Percentiles rank a stretch among this genome's conserved stretches.
Conservation (phyloP, 139 green algal genomes). For the Chlorella sp. region DNA sequence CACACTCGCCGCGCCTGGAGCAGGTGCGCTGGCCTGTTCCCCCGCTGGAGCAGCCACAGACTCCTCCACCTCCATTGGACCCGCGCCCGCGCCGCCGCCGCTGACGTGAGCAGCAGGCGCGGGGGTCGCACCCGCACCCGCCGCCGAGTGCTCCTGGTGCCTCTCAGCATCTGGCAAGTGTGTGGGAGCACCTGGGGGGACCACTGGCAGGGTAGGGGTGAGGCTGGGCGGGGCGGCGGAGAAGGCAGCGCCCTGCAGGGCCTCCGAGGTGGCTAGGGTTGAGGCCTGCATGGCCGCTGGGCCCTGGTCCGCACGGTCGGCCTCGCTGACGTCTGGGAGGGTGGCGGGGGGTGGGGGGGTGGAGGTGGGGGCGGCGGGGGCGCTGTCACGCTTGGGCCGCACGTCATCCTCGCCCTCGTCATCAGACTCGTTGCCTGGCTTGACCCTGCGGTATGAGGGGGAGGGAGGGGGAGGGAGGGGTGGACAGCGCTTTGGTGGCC, state of each 20-base stretch:
- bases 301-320: background rate
- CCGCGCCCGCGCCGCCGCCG: too few relatives aligned
- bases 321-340: background rate
- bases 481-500: background rate
- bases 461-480: background rate
- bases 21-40: too few relatives aligned
- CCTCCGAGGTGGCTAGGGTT: slow-evolving; percentile 15
- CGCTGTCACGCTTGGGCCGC: background rate
- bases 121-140: too few relatives aligned
- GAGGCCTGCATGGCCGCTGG: slow-evolving; percentile 12
- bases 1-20: too few relatives aligned
- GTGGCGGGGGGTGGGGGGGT: background rate
- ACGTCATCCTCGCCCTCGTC: slow-evolving; percentile 2
- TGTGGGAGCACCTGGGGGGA: too few relatives aligned
- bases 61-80: too few relatives aligned
- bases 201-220: background rate
- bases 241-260: slow-evolving; percentile 11
- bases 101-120: too few relatives aligned
- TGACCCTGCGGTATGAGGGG: background rate
- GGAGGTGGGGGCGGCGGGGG: background rate
- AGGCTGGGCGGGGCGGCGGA: too few relatives aligned
- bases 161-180: background rate
- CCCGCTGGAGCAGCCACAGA: too few relatives aligned
- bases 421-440: slow-evolving; percentile 19
- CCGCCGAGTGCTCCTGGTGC: background rate